phyloP scores from a whole-genome alignment of 2,329 filamentous ascomycete genomes.

The Annulohypoxylon truncatum region DNA sequence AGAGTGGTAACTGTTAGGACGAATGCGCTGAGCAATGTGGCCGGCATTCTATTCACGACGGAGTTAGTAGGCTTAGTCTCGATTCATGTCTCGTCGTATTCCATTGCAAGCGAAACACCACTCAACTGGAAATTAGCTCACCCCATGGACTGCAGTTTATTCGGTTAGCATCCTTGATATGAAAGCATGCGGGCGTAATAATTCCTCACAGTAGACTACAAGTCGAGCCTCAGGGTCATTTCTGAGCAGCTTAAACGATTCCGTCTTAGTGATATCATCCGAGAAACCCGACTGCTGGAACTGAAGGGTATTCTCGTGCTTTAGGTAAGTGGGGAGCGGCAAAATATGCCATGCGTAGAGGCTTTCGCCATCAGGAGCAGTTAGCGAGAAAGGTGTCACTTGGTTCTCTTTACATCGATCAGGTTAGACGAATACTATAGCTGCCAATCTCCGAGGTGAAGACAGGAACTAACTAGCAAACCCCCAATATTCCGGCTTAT shows the following conservation, averaged over 20 bases:
- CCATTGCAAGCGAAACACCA: no score
- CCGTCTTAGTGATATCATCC: conserved; percentile 65
- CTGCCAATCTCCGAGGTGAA: background rate
- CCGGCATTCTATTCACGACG: conserved; percentile 77
- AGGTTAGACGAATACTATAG: conserved; percentile 1
- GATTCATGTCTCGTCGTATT: background rate
- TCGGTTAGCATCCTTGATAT: conserved; percentile 28
- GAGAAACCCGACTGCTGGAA: conserved; percentile 62
- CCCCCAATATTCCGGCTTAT: conserved; percentile 83
- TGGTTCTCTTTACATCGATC: conserved; percentile 73
- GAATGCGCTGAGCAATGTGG: conserved; percentile 81
- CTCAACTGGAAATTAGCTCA: no score
- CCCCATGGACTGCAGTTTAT: conserved; percentile 68
- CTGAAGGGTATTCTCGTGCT: conserved; percentile 74
- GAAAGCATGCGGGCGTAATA: background rate
- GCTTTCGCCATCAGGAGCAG: conserved; percentile 78
- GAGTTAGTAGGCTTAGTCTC: conserved; percentile 52
- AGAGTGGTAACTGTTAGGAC: conserved; percentile 81
- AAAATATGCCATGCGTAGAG: conserved; percentile 93
- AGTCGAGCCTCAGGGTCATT: conserved; percentile 72
- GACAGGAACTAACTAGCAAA: conserved; percentile 75
- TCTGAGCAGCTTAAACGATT: conserved; percentile 70
- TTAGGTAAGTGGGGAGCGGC: conserved; percentile 79
- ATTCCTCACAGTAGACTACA: conserved; percentile 69
- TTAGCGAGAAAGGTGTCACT: conserved; percentile 84